These are phyloP conservation scores for Fraxinus ornus DNA, from an alignment of 305 asterid genomes.

Conservation along the genomic window DNA sequence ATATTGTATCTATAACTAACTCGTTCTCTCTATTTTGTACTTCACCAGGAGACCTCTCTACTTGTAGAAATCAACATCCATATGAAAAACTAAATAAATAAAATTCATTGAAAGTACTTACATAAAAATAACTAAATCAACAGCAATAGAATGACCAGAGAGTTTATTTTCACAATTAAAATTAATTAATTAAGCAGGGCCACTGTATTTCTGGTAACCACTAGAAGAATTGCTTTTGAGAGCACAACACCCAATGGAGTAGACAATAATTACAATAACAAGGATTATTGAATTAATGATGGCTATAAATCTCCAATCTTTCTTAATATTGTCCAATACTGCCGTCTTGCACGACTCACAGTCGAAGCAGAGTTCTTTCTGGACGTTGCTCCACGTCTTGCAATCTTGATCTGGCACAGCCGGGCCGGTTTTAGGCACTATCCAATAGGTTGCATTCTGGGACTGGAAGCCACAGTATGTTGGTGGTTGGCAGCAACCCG, in stretches of 20 bases:
- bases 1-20: too few relatives aligned
- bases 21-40: too few relatives aligned
- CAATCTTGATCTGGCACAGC: slow-evolving; percentile 49
- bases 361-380: slow-evolving; percentile 61
- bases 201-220: slow-evolving; percentile 14
- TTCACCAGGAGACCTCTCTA: too few relatives aligned
- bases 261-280: slow-evolving; percentile 37
- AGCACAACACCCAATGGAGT: slow-evolving; percentile 68
- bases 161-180: neutral
- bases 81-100: neutral
- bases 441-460: slow-evolving; percentile 59
- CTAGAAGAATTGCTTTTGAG: slow-evolving; percentile 40
- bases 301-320: slow-evolving; percentile 58
- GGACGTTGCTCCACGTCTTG: slow-evolving; percentile 63
- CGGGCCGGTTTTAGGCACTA: slow-evolving; percentile 40
- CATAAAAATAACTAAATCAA: neutral
- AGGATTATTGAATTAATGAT: slow-evolving; percentile 41
- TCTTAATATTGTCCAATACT: slow-evolving; percentile 41
- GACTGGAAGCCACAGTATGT: slow-evolving; percentile 48
- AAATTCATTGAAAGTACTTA: neutral
- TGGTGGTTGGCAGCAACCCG: slow-evolving; percentile 88
- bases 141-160: neutral
- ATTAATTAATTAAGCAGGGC: neutral
- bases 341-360: slow-evolving; percentile 67
- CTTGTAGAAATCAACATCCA: neutral